Evolutionary conservation across 768 basidiomycete genomes (phyloP).

Genomic region (Lyophyllum decastes): DNA sequence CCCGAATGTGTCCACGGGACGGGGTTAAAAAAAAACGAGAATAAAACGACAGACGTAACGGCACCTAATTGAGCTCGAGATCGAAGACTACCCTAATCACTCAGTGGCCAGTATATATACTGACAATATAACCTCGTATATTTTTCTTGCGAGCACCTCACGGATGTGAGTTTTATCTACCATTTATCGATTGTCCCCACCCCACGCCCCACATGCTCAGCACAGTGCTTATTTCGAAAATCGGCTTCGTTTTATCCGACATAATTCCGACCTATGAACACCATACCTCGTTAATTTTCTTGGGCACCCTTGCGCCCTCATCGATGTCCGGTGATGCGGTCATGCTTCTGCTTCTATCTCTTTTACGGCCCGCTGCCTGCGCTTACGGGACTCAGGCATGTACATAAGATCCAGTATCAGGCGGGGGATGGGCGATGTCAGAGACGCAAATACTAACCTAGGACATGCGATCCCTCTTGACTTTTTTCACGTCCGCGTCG

Average conservation of each 20-base stretch:
- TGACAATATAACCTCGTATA: too few relatives aligned
- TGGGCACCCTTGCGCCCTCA: not conserved
- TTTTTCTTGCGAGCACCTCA: too few relatives aligned
- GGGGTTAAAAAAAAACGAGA: too few relatives aligned
- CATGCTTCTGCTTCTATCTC: slow-evolving; percentile 2
- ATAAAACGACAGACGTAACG: too few relatives aligned
- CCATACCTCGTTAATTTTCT: not conserved
- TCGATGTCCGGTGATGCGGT: slow-evolving; percentile 6
- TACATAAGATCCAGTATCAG: not conserved
- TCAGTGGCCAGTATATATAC: too few relatives aligned
- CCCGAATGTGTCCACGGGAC: too few relatives aligned
- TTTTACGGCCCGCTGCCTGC: slow-evolving; percentile 3
- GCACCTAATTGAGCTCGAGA: too few relatives aligned
- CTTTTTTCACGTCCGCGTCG: not conserved
- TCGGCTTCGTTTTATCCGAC: not conserved
- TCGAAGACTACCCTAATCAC: too few relatives aligned
- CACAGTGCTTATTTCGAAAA: not conserved
- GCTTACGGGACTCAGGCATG: not conserved
- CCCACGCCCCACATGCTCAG: not conserved
- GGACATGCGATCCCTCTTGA: not conserved
- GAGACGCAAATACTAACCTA: not conserved
- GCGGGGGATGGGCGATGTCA: not conserved
- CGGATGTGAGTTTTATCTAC: too few relatives aligned
- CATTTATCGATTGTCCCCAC: too few relatives aligned
- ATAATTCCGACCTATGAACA: not conserved